phyloP scores from a whole-genome alignment of 345 rosid species.

The Balakata baccata region DNA sequence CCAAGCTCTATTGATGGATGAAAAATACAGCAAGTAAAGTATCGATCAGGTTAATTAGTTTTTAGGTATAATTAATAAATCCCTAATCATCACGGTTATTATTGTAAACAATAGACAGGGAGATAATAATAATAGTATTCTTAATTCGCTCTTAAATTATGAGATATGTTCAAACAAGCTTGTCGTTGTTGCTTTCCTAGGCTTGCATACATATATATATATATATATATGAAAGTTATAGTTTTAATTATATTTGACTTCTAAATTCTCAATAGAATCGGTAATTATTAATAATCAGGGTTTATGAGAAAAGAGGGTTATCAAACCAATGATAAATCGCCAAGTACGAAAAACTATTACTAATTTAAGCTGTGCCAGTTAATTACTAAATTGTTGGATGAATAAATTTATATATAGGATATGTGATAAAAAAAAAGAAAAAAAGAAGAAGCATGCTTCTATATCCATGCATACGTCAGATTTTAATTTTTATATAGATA shows the following conservation, averaged over 20 bases:
- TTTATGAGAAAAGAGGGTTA: slow-evolving; percentile 2
- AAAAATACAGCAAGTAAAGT: not conserved
- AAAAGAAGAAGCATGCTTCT: not conserved
- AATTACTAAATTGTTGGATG: no score
- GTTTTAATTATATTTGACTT: slow-evolving; percentile 5
- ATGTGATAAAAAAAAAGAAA: not conserved
- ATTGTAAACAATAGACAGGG: slow-evolving; percentile 25
- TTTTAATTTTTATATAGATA: not conserved
- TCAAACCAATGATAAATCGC: no score
- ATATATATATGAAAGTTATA: no score
- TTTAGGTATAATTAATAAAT: slow-evolving; percentile 19
- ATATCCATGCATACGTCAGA: not conserved
- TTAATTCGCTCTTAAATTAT: slow-evolving; percentile 15
- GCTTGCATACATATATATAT: not conserved
- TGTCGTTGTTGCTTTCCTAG: slow-evolving; percentile 16
- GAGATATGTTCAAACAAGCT: slow-evolving; percentile 19
- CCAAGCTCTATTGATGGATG: not conserved
- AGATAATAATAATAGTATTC: slow-evolving; percentile 17
- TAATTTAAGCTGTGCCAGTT: no score
- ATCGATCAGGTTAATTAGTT: slow-evolving; percentile 18
- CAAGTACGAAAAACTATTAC: no score
- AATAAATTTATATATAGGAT: no score
- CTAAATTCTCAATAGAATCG: not conserved
- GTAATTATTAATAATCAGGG: not conserved
- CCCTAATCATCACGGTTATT: slow-evolving; percentile 19